Evolutionary conservation across 23 red algal genomes (phyloP), one percentile per base, ranked within the genome.

Genomic region (Cyanidium caldarium): DNA sequence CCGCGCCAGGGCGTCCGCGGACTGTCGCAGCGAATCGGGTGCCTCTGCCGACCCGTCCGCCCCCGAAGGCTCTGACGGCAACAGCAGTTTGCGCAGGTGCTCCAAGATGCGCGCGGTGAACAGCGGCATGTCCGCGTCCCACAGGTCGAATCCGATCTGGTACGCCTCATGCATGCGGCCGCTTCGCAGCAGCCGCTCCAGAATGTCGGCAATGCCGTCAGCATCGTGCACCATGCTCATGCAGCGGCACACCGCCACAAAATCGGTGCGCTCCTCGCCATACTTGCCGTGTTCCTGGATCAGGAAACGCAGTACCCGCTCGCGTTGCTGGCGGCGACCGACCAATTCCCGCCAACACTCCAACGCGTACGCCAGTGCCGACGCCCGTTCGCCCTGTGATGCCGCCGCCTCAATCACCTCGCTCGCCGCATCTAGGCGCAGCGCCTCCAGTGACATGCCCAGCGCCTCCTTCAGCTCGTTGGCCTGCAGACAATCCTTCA

Each of bases 141-240:
- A 80, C 70, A 98, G 73, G 33, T 98, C 81, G 68, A 98, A 89
- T 14, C 69, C 85, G 41, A 98, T 98, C 58, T 98, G 92, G 61
- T 82, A 65, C 68, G 69, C 70, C 38, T 45, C 66, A 15, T 26
- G 46, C 69, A 69, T 75, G 14, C 25, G 38, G 13, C 45, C 57
- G 20, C 72, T 41, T 20, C 39, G 38, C 13, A 86, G 65, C 58
- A 86, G 65, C 19, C 35, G 42, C 25, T 71, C 3, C 17, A 94
- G 76, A 57, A 88, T 73, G 1, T 87, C 79, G 16, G 75, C 80
- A 26, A 98, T 72, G 40, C 83, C 79, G 21, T 75, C 51, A 3
- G 92, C 92, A 38, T 98, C 86, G 30, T 74, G 65, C 15, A 82
- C 42, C 37, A 89, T 80, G 2, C 74, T 72, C 39, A 88, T 81